Evolutionary conservation across 306 rosid genomes (phyloP), one percentile per base, ranked within the genome.

Genomic region (Glycyrrhiza uralensis): DNA sequence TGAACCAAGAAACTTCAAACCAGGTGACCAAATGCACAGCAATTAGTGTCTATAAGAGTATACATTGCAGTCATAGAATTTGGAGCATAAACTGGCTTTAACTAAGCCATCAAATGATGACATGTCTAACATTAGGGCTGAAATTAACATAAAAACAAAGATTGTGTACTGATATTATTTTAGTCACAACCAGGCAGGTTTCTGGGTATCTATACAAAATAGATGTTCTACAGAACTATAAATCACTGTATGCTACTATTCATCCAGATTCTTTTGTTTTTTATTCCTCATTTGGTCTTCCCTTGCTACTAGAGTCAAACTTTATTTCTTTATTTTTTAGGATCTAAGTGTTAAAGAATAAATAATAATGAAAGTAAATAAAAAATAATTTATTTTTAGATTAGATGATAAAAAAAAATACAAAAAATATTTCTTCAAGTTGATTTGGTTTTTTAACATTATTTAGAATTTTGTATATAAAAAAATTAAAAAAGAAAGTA

Each of bases 1-100:
- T 72, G 88, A 84, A 70, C 93, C 90, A 56, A 86, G 87, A 70
- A 81, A 76, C 76, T 81, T 79, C 49, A 30, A 42, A 81, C 75
- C 78, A 62, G 23, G 78, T 42, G 69, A 79, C 14, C 32, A 75
- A 82, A 76, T 51, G 72, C 56, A 76, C 35, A 66, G 39, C 15
- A 73, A 73, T 85, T 73, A 82, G 76, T 42, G 24, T 76, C 77
- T 55, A 50, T 51, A 46, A 83, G 75, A 70, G 68, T 42, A 66
- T 32, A 79, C 7, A 52, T 59, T 30, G 63, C 29, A 66, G 52
- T 76, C 54, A 67, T 36, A 78, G 24, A 23, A 79, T 54, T 17
- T 69, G 20, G 30, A 67, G 54, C 29, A 62, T 33, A 66, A 74
- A 45, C 71, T 71, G 55, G 49, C 50, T 70, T 52, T 29, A 61